Conservation (phyloP, 148 eudicot genomes). For the Euryodendron excelsum region DNA sequence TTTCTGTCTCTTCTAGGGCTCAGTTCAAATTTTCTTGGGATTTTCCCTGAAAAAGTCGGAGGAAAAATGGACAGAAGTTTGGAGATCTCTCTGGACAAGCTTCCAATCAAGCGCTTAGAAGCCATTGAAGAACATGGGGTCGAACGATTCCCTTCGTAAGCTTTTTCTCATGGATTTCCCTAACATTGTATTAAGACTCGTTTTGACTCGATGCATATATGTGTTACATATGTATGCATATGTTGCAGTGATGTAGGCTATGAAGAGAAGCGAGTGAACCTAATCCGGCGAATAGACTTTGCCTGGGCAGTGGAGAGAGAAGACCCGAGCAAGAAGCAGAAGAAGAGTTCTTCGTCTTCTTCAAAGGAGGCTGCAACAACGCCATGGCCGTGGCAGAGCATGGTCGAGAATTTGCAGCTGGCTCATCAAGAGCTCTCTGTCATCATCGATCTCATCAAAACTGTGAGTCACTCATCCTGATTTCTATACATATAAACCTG, state of each 20-base stretch:
- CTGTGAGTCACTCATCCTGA: conserved; percentile 40
- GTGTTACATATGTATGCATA: neutral
- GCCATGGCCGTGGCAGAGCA: conserved; percentile 77
- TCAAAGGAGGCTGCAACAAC: conserved; percentile 49
- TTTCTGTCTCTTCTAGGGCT: conserved; percentile 3
- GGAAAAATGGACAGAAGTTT: conserved; percentile 49
- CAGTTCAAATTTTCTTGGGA: neutral
- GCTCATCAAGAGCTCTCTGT: conserved; percentile 96
- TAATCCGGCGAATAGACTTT: conserved; percentile 82
- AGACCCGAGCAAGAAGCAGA: conserved; percentile 76
- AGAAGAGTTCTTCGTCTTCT: conserved; percentile 34
- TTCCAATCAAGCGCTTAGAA: conserved; percentile 81
- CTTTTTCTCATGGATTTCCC: no score
- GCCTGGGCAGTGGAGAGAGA: conserved; percentile 95
- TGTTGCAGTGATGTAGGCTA: conserved; percentile 62
- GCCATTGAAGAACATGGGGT: conserved; percentile 74
- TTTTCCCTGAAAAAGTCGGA: no score
- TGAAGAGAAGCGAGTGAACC: conserved; percentile 78
- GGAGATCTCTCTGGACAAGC: conserved; percentile 80
- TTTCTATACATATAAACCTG: neutral
- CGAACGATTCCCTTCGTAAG: conserved; percentile 77
- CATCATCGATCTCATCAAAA: conserved; percentile 84
- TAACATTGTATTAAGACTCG: no score
- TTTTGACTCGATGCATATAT: neutral
- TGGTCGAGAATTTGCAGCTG: conserved; percentile 72